Evolutionary conservation across 257 asterid genomes (phyloP).

Genomic region (Forsythia suspensa): DNA sequence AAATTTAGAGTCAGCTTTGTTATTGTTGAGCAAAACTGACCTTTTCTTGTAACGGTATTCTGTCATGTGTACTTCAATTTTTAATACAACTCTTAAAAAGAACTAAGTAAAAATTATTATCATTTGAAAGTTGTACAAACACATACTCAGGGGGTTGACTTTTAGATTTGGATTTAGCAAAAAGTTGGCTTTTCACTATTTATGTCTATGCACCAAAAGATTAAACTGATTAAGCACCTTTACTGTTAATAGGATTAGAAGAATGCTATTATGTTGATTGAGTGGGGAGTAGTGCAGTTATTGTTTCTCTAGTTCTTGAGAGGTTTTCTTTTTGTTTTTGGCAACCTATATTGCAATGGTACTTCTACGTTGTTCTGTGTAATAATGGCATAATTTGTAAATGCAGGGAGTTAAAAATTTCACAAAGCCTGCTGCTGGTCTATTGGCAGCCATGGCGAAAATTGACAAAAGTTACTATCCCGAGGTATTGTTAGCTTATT

Average conservation of each 20-base stretch:
- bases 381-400: slow-evolving; percentile 17
- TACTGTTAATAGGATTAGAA: not conserved
- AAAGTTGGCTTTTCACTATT: not conserved
- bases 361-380: slow-evolving; percentile 6
- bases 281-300: not conserved
- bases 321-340: slow-evolving; percentile 16
- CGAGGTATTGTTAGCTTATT: slow-evolving; percentile 58
- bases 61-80: too few species aligned
- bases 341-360: slow-evolving; percentile 3
- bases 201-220: slow-evolving; percentile 5
- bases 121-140: not conserved
- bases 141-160: not conserved
- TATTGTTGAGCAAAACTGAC: not conserved
- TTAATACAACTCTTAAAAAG: not conserved
- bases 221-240: not conserved
- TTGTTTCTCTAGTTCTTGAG: slow-evolving; percentile 1
- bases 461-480: slow-evolving; percentile 82
- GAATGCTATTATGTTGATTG: slow-evolving; percentile 7
- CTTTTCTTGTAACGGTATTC: not conserved
- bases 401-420: slow-evolving; percentile 82
- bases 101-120: not conserved
- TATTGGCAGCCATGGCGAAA: slow-evolving; percentile 78
- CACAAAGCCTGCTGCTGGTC: slow-evolving; percentile 68
- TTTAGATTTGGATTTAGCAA: slow-evolving; percentile 1
- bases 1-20: too few species aligned